Evolutionary conservation across 331 rosid genomes (phyloP).

Genomic region (Cydonia oblonga): DNA sequence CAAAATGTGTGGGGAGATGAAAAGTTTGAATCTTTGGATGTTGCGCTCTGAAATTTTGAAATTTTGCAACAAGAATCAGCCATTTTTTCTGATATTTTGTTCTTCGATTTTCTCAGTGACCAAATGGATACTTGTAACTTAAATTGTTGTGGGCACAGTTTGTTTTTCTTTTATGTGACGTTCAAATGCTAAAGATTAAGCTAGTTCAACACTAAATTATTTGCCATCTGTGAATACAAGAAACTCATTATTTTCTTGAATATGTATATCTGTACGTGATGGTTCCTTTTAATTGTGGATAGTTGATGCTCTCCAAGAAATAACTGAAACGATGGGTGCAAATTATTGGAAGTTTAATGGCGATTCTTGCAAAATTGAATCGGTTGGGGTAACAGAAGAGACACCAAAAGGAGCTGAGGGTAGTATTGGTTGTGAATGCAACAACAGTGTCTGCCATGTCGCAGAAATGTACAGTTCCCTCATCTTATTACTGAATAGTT

Average conservation of each 20-base stretch:
- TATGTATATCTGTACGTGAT: not conserved
- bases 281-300: not conserved
- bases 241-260: not conserved
- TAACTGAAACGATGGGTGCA: slow-evolving; percentile 30
- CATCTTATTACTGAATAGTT: slow-evolving; percentile 1
- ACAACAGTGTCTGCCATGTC: slow-evolving; percentile 45
- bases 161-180: not conserved
- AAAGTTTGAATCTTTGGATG: not conserved
- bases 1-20: not conserved
- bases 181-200: not conserved
- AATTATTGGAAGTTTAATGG: slow-evolving; percentile 33
- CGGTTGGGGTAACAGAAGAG: slow-evolving; percentile 27
- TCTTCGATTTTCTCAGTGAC: not conserved
- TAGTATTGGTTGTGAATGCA: slow-evolving; percentile 24
- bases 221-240: not conserved
- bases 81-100: not conserved
- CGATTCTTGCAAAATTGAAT: slow-evolving; percentile 19
- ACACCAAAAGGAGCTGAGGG: slow-evolving; percentile 7
- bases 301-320: slow-evolving; percentile 39
- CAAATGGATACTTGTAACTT: not conserved
- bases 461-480: slow-evolving; percentile 41
- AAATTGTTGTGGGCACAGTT: not conserved
- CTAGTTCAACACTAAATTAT: not conserved
- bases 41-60: not conserved
- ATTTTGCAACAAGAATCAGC: not conserved